phyloP scores from a whole-genome alignment of 805 yeast species.

The Monosporozyma unispora region DNA sequence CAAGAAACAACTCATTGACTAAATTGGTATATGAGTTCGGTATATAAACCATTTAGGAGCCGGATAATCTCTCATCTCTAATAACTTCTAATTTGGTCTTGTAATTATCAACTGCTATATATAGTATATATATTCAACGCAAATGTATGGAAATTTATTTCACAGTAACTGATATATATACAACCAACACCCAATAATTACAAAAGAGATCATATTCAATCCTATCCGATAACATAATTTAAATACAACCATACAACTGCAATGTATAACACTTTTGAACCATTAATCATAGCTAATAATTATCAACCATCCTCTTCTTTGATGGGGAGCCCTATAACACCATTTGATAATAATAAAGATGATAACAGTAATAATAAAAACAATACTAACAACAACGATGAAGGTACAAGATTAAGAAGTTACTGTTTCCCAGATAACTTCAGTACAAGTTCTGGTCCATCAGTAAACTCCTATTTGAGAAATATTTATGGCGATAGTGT shows the following conservation, averaged over 20 bases:
- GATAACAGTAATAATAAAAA: neutral
- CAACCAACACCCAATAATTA: no score
- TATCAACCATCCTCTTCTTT: neutral
- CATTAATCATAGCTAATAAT: neutral
- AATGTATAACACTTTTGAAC: neutral
- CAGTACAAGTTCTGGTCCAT: neutral
- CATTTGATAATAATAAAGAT: neutral
- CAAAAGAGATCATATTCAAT: no score
- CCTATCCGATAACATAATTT: no score
- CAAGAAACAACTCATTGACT: neutral
- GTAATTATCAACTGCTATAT: no score
- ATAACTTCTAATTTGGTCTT: no score
- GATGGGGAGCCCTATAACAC: neutral
- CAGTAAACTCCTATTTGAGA: slow-evolving; percentile 5
- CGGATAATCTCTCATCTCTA: neutral
- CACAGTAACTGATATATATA: no score
- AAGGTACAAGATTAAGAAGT: slow-evolving; percentile 1
- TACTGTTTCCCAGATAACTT: slow-evolving; percentile 2
- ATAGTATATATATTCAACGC: no score
- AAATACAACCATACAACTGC: no score
- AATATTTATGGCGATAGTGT: slow-evolving; percentile 3
- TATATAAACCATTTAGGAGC: neutral
- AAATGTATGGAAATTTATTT: no score
- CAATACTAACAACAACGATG: neutral
- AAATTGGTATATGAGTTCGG: neutral